Evolutionary conservation across 2,329 filamentous ascomycete species (phyloP).

Genomic region (Westerdykella sp.): DNA sequence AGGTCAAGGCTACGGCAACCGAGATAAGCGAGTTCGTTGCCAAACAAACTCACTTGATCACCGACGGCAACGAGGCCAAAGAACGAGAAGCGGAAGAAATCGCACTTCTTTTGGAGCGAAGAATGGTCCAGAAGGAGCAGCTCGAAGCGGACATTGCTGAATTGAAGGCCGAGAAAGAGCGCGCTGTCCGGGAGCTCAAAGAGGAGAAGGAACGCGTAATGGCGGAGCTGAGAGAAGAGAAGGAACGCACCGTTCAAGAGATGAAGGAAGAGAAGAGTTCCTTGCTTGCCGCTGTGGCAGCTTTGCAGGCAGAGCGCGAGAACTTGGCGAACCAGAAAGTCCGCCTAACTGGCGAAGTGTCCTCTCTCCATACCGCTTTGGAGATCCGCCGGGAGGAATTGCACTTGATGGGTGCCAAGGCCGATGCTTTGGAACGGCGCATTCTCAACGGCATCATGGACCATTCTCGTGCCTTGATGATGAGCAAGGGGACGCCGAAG

Average conservation of each 20-base stretch:
- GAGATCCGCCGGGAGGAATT: slow-evolving; percentile 86
- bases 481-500: slow-evolving; percentile 54
- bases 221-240: slow-evolving; percentile 31
- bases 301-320: slow-evolving; percentile 64
- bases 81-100: slow-evolving; percentile 76
- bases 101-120: slow-evolving; percentile 71
- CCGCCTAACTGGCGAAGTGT: slow-evolving; percentile 75
- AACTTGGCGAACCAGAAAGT: slow-evolving; percentile 71
- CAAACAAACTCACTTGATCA: slow-evolving; percentile 66
- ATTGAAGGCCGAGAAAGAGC: slow-evolving; percentile 42
- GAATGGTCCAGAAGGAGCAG: slow-evolving; percentile 59
- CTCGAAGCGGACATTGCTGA: slow-evolving; percentile 44
- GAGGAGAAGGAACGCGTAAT: slow-evolving; percentile 39
- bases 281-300: slow-evolving; percentile 48
- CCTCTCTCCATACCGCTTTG: slow-evolving; percentile 83
- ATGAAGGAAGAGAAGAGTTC: slow-evolving; percentile 41
- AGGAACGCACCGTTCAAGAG: slow-evolving; percentile 29
- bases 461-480: slow-evolving; percentile 84
- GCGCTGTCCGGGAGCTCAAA: slow-evolving; percentile 29
- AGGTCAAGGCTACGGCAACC: slow-evolving; percentile 75
- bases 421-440: slow-evolving; percentile 80
- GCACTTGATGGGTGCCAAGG: slow-evolving; percentile 80
- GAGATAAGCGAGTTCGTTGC: slow-evolving; percentile 80
- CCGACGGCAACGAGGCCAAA: slow-evolving; percentile 70
- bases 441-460: slow-evolving; percentile 96